phyloP scores from a whole-genome alignment of 2,329 filamentous ascomycete species.

The Botryotinia convoluta region DNA sequence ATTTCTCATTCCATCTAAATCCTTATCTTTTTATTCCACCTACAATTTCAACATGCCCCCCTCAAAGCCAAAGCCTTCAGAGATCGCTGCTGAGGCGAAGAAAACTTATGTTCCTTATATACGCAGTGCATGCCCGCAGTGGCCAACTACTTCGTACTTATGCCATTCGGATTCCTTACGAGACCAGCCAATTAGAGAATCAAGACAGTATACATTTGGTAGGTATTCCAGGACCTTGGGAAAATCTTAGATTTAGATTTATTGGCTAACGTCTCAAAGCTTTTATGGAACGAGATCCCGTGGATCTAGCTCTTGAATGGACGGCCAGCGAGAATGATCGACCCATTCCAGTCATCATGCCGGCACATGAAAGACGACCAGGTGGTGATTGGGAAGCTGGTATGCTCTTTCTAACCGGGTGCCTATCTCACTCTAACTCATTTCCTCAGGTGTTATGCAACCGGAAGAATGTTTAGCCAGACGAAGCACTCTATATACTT shows the following conservation, averaged over 20 bases:
- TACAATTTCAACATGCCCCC: constrained; percentile 49
- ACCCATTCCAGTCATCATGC: constrained; percentile 39
- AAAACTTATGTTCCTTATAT: constrained; percentile 65
- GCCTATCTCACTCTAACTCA: constrained; percentile 16
- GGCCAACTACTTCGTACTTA: constrained; percentile 58
- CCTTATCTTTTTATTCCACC: not conserved
- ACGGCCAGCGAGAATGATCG: constrained; percentile 33
- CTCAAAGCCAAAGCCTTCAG: constrained; percentile 61
- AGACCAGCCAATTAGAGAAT: constrained; percentile 28
- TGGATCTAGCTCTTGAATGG: constrained; percentile 60
- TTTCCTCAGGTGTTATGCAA: constrained; percentile 50
- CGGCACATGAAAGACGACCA: constrained; percentile 70
- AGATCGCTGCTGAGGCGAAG: constrained; percentile 73
- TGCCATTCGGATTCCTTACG: constrained; percentile 46
- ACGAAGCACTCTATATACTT: constrained; percentile 69
- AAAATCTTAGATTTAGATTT: not conserved
- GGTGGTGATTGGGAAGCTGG: constrained; percentile 78
- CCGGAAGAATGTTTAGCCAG: constrained; percentile 73
- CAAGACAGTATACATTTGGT: constrained; percentile 46
- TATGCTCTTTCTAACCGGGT: constrained; percentile 30
- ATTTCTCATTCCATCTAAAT: not conserved
- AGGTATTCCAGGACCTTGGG: constrained; percentile 24
- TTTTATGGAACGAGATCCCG: constrained; percentile 57
- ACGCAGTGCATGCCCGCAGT: constrained; percentile 54
- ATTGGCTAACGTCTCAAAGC: constrained; percentile 29